Evolutionary conservation across 441 rosid species (phyloP), one percentile per base, ranked within the genome.

Genomic region (Populus tomentosa): DNA sequence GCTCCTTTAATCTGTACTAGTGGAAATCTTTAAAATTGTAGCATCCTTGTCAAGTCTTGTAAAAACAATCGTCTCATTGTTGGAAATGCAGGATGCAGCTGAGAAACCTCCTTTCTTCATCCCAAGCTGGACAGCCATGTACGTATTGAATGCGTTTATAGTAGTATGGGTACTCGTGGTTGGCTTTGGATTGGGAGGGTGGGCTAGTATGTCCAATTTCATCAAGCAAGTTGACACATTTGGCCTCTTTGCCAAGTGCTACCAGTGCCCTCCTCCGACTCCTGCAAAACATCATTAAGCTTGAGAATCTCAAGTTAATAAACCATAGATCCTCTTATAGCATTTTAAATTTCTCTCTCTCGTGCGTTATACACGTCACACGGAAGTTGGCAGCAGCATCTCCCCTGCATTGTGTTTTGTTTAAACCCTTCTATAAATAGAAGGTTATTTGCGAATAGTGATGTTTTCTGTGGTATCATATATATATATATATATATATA

Each of bases 151-250:
- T 69, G 84, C 88, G 10, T 92, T 93, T 62, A 36, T 92, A 9
- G 97, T 86, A 79, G 72, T 89, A 24, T 95, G 99, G 99, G 93
- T 92, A 9, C 69, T 95, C 0, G 87, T 95, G n/a, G 93, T 91
- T 2, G 99, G 99, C 6, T 95, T 95, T 24, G 99, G 99, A 76
- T 88, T 93, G 33, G 99, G 99, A 36, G 99, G 99, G 64, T 95
- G 99, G 99, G 99, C 99, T 2, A 95, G 99, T 82, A 74, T 95
- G 67, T 86, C 89, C 82, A 93, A 93, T 82, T 95, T 95, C 79
- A 85, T 95, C 75, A 85, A 72, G 75, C 99, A 95, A 81, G 87
- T 95, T 2, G 90, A 95, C 46, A 88, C 94, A 2, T 95, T 95
- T 74, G 99, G 99, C 53, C 94, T 95, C 30, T 93, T 95, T 30